phyloP scores from a whole-genome alignment of 139 green algal species.

The Picochlorum sp. region DNA sequence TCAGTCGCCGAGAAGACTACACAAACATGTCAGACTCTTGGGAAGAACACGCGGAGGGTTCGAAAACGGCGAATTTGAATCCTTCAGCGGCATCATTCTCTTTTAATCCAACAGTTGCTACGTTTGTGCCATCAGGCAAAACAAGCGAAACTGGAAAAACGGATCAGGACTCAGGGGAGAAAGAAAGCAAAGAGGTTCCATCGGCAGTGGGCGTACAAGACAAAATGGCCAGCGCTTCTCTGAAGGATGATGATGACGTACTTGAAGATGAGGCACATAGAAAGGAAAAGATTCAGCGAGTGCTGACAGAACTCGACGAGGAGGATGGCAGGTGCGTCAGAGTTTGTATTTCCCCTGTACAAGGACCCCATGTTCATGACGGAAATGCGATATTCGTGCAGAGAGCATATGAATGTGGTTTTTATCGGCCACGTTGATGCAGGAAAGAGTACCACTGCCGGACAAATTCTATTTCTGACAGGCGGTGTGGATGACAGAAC shows the following conservation, averaged over 20 bases:
- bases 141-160: background rate
- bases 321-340: too few species aligned
- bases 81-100: conserved; percentile 44
- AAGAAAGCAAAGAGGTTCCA: background rate
- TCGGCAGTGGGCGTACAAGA: too few species aligned
- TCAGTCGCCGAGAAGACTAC: background rate
- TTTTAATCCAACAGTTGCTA: conserved; percentile 52
- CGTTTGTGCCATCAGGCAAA: conserved; percentile 31
- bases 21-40: conserved; percentile 26
- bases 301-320: too few species aligned
- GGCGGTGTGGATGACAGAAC: conserved; percentile 92
- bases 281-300: too few species aligned
- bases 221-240: too few species aligned
- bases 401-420: conserved; percentile 96
- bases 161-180: background rate
- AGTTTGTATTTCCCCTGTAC: too few species aligned
- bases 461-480: conserved; percentile 93
- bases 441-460: conserved; percentile 95
- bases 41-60: conserved; percentile 30
- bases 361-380: too few species aligned
- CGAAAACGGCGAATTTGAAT: conserved; percentile 31
- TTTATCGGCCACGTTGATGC: conserved; percentile 99
- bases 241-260: too few species aligned
- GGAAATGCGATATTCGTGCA: background rate
- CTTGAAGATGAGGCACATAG: too few species aligned